Percentiles rank a stretch among this genome's conserved stretches.
These are phyloP conservation scores for Litchi chinensis DNA, from an alignment of 345 rosid genomes.

Conservation along the genomic window DNA sequence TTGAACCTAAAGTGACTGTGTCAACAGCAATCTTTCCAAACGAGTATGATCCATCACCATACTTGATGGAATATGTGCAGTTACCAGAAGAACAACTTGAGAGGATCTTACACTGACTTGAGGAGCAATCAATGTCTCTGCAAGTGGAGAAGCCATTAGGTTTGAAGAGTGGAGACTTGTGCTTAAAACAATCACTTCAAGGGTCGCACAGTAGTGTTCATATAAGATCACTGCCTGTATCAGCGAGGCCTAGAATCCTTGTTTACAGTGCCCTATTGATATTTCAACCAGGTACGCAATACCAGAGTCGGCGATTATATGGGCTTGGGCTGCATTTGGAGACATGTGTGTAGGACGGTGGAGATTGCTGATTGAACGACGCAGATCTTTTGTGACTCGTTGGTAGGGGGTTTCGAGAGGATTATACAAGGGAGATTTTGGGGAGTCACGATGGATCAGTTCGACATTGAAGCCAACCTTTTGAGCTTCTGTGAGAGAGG, in stretches of 20 bases:
- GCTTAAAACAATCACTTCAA: too few relatives aligned
- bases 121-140: slow-evolving; percentile 28
- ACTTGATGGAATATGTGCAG: too few relatives aligned
- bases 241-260: not conserved
- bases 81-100: not conserved
- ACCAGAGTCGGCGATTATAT: not conserved
- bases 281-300: slow-evolving; percentile 27
- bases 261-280: slow-evolving; percentile 32
- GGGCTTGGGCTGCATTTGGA: not conserved
- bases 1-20: too few relatives aligned
- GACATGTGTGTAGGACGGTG: not conserved
- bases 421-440: slow-evolving; percentile 31
- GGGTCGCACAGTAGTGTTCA: too few relatives aligned
- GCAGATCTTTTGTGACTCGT: slow-evolving; percentile 12
- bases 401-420: slow-evolving; percentile 8
- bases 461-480: slow-evolving; percentile 3
- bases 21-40: too few relatives aligned
- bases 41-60: too few relatives aligned
- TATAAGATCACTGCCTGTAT: too few relatives aligned
- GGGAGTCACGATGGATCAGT: slow-evolving; percentile 28
- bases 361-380: slow-evolving; percentile 24
- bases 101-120: slow-evolving; percentile 26
- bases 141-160: too few relatives aligned
- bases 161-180: too few relatives aligned
- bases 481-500: slow-evolving; percentile 5